Conservation (phyloP, 2,329 filamentous ascomycete species). For the Magnaporthales sp. region DNA sequence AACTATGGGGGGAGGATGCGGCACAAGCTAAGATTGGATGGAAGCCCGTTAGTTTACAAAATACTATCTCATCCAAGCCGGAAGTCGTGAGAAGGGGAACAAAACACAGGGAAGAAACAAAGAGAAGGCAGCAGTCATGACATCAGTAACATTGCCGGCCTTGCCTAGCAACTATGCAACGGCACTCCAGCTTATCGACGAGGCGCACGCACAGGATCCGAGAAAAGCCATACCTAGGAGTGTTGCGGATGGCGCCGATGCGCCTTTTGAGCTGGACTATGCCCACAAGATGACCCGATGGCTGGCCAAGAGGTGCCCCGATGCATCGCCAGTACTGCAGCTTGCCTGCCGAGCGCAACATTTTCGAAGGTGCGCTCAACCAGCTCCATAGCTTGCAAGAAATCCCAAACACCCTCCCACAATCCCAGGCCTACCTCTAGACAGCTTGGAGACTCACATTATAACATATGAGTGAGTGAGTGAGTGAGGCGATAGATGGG, state of each 20-base stretch:
- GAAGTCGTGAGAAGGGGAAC: background rate
- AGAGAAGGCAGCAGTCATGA: background rate
- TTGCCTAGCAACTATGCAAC: slow-evolving; percentile 32
- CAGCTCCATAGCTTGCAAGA: background rate
- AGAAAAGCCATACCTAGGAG: slow-evolving; percentile 35
- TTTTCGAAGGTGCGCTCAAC: slow-evolving; percentile 51
- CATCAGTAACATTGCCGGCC: background rate
- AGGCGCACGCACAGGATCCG: slow-evolving; percentile 61
- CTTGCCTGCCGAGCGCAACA: slow-evolving; percentile 80
- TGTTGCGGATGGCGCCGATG: slow-evolving; percentile 30
- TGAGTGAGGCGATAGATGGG: slow-evolving; percentile 48
- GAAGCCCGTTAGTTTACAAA: background rate
- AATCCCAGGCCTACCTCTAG: background rate
- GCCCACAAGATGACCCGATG: slow-evolving; percentile 71
- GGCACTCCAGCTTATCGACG: slow-evolving; percentile 63
- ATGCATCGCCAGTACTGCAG: slow-evolving; percentile 57
- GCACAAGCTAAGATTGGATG: background rate
- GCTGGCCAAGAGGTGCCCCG: slow-evolving; percentile 51
- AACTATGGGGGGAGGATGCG: background rate
- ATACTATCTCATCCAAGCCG: background rate
- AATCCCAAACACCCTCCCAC: background rate
- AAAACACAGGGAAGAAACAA: background rate
- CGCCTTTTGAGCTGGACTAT: slow-evolving; percentile 77
- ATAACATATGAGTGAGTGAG: background rate
- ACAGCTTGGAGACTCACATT: background rate